Evolutionary conservation across 2,329 filamentous ascomycete species (phyloP).

Genomic region (Diaporthe nobilis): DNA sequence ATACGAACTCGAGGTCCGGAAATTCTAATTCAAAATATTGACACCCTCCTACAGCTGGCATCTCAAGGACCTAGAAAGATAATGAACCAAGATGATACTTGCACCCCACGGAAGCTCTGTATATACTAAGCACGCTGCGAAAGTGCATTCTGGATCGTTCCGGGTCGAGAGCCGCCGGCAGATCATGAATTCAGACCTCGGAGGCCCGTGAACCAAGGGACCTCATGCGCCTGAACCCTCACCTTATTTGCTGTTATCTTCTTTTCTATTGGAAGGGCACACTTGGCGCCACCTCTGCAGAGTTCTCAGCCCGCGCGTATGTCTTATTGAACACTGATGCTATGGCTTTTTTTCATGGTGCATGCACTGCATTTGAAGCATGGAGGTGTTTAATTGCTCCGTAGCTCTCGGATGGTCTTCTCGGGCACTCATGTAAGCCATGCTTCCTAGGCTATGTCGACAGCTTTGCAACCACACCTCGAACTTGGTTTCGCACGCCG

Average conservation of each 20-base stretch:
- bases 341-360: background rate
- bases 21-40: background rate
- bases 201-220: background rate
- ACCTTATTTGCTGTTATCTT: background rate
- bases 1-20: background rate
- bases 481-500: background rate
- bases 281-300: background rate
- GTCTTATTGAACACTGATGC: background rate
- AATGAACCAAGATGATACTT: background rate
- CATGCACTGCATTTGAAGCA: background rate
- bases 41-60: background rate
- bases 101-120: background rate
- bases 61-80: background rate
- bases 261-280: background rate
- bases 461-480: background rate
- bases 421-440: background rate
- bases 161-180: background rate
- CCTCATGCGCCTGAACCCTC: background rate
- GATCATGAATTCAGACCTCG: background rate
- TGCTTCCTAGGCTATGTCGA: background rate
- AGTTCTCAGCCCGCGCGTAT: background rate
- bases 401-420: background rate
- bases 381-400: background rate
- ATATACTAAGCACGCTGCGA: background rate
- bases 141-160: background rate